These are phyloP conservation scores for Boletus sp. DNA, from an alignment of 768 basidiomycete species.

Conservation along the genomic window DNA sequence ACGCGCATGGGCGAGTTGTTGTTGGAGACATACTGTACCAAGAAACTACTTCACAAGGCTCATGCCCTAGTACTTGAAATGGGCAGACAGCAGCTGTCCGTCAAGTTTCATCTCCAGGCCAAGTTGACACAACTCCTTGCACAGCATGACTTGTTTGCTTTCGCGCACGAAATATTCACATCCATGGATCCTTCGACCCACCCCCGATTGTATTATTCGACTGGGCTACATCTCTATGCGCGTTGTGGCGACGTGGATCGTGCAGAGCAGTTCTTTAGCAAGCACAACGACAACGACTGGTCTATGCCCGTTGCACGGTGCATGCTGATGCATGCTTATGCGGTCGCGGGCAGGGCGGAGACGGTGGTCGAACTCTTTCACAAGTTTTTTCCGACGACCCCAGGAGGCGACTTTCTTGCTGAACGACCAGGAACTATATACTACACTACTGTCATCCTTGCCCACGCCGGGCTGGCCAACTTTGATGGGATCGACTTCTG, in stretches of 20 bases:
- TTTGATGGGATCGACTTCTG: slow-evolving; percentile 49
- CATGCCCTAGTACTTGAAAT: slow-evolving; percentile 42
- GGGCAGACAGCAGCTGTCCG: slow-evolving; percentile 33
- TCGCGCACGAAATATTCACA: slow-evolving; percentile 46
- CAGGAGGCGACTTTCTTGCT: slow-evolving; percentile 25
- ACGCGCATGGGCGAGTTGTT: slow-evolving; percentile 39
- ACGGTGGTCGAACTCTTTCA: slow-evolving; percentile 52
- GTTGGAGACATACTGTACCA: slow-evolving; percentile 38
- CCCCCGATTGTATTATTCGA: slow-evolving; percentile 31
- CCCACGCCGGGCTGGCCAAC: slow-evolving; percentile 48
- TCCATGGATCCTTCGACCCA: slow-evolving; percentile 25
- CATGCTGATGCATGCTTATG: slow-evolving; percentile 57
- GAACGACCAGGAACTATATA: slow-evolving; percentile 47
- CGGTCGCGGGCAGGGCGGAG: slow-evolving; percentile 41
- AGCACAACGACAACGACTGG: slow-evolving; percentile 32
- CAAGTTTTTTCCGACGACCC: slow-evolving; percentile 47
- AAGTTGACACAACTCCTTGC: slow-evolving; percentile 44
- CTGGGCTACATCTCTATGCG: slow-evolving; percentile 53
- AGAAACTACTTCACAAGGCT: slow-evolving; percentile 36
- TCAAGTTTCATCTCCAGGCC: slow-evolving; percentile 32
- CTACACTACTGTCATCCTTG: slow-evolving; percentile 57
- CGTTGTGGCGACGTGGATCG: slow-evolving; percentile 48
- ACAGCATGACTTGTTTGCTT: slow-evolving; percentile 34
- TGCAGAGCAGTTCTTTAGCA: slow-evolving; percentile 44
- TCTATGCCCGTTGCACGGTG: slow-evolving; percentile 33